A percentile compares a stretch with the other conserved stretches of the same genome.
phyloP scores from a whole-genome alignment of 306 rosid genomes.

The Pachyrhizus erosus region DNA sequence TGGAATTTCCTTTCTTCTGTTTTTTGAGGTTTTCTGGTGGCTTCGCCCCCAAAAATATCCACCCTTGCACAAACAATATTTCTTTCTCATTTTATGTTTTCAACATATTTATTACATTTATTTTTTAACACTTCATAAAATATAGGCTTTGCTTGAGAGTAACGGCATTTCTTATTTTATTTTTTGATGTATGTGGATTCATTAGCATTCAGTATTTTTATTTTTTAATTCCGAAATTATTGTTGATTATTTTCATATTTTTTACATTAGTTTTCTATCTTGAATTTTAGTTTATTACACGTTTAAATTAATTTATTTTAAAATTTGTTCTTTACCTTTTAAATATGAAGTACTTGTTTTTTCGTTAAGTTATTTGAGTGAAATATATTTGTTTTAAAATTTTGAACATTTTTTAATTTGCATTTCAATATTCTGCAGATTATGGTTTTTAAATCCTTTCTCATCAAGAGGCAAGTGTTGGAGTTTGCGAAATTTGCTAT shows the following conservation, averaged over 20 bases:
- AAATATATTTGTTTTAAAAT: too few species aligned
- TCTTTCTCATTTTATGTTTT: not conserved
- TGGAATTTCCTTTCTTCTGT: constrained; percentile 31
- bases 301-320: not conserved
- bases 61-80: not conserved
- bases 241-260: not conserved
- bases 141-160: not conserved
- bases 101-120: not conserved
- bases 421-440: too few species aligned
- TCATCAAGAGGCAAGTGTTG: too few species aligned
- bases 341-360: not conserved
- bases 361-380: too few species aligned
- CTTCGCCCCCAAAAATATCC: constrained; percentile 1
- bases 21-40: constrained; percentile 16
- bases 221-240: not conserved
- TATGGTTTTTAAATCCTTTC: too few species aligned
- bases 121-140: not conserved
- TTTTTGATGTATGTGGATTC: not conserved
- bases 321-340: not conserved
- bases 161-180: not conserved
- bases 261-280: not conserved
- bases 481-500: not conserved
- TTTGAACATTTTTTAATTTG: too few species aligned
- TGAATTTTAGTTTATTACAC: not conserved
- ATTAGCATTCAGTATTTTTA: not conserved